Conservation (phyloP, 2,329 filamentous ascomycete genomes). For the Massarina eburnea region DNA sequence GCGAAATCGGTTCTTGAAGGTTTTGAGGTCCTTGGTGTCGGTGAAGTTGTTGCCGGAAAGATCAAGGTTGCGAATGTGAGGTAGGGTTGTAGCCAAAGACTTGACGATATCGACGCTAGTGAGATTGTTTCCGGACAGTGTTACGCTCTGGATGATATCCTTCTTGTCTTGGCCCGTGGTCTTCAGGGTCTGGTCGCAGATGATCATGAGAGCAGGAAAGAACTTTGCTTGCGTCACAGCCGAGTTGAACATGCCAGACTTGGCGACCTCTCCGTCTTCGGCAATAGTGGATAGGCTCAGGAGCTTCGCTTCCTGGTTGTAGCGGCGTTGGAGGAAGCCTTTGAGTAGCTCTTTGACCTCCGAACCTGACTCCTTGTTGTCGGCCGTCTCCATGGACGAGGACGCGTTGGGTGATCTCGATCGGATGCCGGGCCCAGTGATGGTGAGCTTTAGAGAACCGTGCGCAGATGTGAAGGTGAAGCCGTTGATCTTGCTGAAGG, state of each 20-base stretch:
- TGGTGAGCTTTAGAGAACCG: slow-evolving; percentile 33
- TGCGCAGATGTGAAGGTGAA: slow-evolving; percentile 40
- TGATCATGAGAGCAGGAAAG: slow-evolving; percentile 86
- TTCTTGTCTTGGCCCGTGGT: slow-evolving; percentile 66
- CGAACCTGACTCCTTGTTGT: not conserved
- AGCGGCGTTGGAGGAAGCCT: slow-evolving; percentile 72
- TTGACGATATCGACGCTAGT: slow-evolving; percentile 72
- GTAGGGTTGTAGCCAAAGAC: slow-evolving; percentile 75
- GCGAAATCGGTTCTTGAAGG: slow-evolving; percentile 79
- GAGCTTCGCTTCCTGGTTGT: slow-evolving; percentile 70
- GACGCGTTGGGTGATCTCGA: slow-evolving; percentile 10
- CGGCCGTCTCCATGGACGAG: slow-evolving; percentile 9
- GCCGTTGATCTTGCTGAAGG: slow-evolving; percentile 43
- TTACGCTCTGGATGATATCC: slow-evolving; percentile 79
- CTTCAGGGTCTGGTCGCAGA: slow-evolving; percentile 78
- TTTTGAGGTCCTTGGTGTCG: slow-evolving; percentile 66
- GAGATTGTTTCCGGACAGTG: slow-evolving; percentile 78
- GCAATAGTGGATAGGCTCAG: slow-evolving; percentile 80
- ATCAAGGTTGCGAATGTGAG: slow-evolving; percentile 84
- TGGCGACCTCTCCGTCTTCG: slow-evolving; percentile 69
- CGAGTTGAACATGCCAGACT: slow-evolving; percentile 74
- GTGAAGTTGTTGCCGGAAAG: slow-evolving; percentile 80
- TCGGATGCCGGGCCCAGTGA: slow-evolving; percentile 19
- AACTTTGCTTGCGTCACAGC: slow-evolving; percentile 78
- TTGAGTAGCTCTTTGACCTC: slow-evolving; percentile 65